phyloP scores from a whole-genome alignment of 768 basidiomycete species.

The Tephrocybe sp. region DNA sequence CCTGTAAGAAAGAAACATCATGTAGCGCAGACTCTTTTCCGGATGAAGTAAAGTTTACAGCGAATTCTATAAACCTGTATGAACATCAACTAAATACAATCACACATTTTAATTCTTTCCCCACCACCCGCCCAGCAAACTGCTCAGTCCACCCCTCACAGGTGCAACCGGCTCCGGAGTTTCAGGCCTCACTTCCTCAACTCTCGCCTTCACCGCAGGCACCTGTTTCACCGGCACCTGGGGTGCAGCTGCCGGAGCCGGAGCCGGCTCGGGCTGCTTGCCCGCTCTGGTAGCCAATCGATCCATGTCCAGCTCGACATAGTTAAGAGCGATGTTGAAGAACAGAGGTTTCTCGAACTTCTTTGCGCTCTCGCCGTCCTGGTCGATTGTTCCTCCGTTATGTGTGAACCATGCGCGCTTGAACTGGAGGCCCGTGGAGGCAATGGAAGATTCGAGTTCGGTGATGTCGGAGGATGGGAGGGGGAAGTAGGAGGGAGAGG shows the following conservation, averaged over 20 bases:
- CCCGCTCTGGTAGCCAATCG: slow-evolving; percentile 71
- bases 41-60: too few species aligned
- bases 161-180: slow-evolving; percentile 51
- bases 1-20: too few species aligned
- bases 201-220: slow-evolving; percentile 49
- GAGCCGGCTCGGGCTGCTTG: slow-evolving; percentile 34
- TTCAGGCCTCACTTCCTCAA: slow-evolving; percentile 50
- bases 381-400: slow-evolving; percentile 62
- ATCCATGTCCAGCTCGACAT: slow-evolving; percentile 85
- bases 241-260: slow-evolving; percentile 14
- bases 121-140: slow-evolving; percentile 85
- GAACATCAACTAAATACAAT: too few species aligned
- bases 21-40: too few species aligned
- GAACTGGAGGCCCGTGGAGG: slow-evolving; percentile 45
- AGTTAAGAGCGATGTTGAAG: slow-evolving; percentile 94
- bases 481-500: slow-evolving; percentile 52
- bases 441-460: slow-evolving; percentile 52
- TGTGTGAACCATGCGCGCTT: slow-evolving; percentile 80
- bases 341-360: slow-evolving; percentile 81
- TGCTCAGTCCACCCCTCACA: slow-evolving; percentile 55
- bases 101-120: slow-evolving; percentile 47
- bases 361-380: slow-evolving; percentile 43
- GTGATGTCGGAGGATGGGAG: slow-evolving; percentile 44
- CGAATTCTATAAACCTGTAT: too few species aligned
- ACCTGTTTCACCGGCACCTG: slow-evolving; percentile 38